Percentiles rank a stretch among this genome's conserved stretches.
Conservation (phyloP, 176 grass and related monocot species). For the Carex myosuroides region DNA sequence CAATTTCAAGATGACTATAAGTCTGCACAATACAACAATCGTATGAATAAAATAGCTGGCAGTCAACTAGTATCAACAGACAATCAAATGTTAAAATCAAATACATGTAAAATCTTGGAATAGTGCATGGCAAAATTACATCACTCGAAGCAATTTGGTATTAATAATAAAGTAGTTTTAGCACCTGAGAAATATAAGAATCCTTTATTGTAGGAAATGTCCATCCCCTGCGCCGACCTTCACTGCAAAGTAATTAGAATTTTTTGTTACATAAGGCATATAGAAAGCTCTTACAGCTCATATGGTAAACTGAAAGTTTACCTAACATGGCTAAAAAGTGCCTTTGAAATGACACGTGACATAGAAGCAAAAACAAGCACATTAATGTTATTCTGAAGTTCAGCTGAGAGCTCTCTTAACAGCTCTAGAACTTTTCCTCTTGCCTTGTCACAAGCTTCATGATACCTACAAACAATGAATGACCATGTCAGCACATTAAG, state of each 20-base stretch:
- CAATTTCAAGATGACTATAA: neutral
- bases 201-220: constrained; percentile 50
- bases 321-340: constrained; percentile 89
- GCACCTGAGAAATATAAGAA: neutral
- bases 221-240: constrained; percentile 82
- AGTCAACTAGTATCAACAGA: neutral
- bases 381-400: constrained; percentile 79
- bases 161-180: neutral
- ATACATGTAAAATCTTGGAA: neutral
- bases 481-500: neutral
- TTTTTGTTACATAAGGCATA: neutral
- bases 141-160: neutral
- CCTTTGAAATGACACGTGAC: constrained; percentile 72
- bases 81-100: neutral
- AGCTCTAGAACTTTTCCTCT: constrained; percentile 70
- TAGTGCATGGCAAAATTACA: neutral
- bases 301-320: constrained; percentile 34
- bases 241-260: constrained; percentile 37
- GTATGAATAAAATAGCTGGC: neutral
- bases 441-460: constrained; percentile 79
- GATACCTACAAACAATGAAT: constrained; percentile 58
- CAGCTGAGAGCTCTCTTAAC: constrained; percentile 78
- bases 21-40: neutral
- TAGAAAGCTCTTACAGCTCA: neutral
- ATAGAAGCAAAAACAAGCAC: constrained; percentile 84